Base-by-base conservation (phyloP, 2,329 filamentous ascomycete species). In the Colletotrichum eremochloae region DNA sequence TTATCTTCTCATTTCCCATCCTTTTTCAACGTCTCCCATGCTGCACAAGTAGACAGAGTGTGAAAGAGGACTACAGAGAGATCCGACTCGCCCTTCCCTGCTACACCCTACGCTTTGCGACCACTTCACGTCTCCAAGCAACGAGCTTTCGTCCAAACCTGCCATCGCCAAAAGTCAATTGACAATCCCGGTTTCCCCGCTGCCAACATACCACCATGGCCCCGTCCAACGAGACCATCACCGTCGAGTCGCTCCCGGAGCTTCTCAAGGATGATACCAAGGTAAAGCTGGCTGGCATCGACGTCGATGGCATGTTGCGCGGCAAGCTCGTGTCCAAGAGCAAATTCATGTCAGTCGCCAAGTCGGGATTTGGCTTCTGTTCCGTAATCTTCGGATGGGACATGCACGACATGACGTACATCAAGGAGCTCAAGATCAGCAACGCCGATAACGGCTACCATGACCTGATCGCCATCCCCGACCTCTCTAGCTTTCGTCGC, bases 321-420 rank as follows among this genome's bases (percentile, higher is more conserved):
- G 95, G 95, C 76, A 98, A 98, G 84, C 88, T 97, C 74, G 91
- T 97, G 83, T 94, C 94, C 77, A 97, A 97, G 87, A 93, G 92
- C 80, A 97, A 98, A 84, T 97, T 98, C 82, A 85, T 97, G 48
- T 94, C 93, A 40, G 89, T 97, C 65, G 92, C 92, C n/a, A 83
- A 89, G 53, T 88, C 90, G 56, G 95, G 95, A 63, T 97, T 97
- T 77, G 95, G 95, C 66, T 97, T 97, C 86, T 97, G 95, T 86
- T 96, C 93, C 29, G 94, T 97, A 76, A 91, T 97, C 75, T 97
- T 97, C 78, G 95, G 95, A 80, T 97, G 95, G 95, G 95, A 98
- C 82, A 97, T 97, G 94, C 95, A 98, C 82, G 95, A 98, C 79
- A 88, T 91, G 84, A 97, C 94, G 14, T 98, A 97, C 82, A 92